Percentiles rank a stretch among this genome's conserved stretches.
These are phyloP conservation scores for Tillandsia leiboldiana DNA, from an alignment of 176 grass and related monocot species.

Conservation along the genomic window DNA sequence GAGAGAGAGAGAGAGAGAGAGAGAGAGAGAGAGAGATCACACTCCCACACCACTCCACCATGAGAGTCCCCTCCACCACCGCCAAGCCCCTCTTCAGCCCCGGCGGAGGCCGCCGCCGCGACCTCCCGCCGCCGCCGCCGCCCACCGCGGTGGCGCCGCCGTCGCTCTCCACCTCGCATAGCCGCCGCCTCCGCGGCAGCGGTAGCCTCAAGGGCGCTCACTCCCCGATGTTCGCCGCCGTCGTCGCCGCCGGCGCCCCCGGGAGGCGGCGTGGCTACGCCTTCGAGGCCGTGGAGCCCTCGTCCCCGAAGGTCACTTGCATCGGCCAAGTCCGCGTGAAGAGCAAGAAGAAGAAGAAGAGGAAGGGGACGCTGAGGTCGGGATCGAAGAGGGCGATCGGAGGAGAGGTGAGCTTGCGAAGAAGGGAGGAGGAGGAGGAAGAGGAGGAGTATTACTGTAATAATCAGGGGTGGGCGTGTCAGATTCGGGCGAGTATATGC, in stretches of 20 bases:
- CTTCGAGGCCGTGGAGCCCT: constrained; percentile 72
- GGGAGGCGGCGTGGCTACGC: constrained; percentile 22
- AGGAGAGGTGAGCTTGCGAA: constrained; percentile 73
- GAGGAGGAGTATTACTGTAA: constrained; percentile 22
- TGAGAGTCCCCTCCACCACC: too few species aligned
- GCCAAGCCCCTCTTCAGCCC: constrained; percentile 18
- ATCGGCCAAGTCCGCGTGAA: constrained; percentile 90
- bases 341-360: constrained; percentile 53
- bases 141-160: constrained; percentile 14
- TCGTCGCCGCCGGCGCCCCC: constrained; percentile 27
- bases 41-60: not conserved
- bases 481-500: constrained; percentile 95
- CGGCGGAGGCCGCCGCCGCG: constrained; percentile 14
- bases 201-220: constrained; percentile 86
- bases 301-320: constrained; percentile 93
- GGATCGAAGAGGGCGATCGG: constrained; percentile 47
- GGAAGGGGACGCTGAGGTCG: constrained; percentile 39
- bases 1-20: too few species aligned
- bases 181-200: constrained; percentile 66
- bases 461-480: constrained; percentile 86
- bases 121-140: constrained; percentile 30
- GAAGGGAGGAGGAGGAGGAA: constrained; percentile 16
- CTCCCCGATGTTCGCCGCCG: constrained; percentile 85
- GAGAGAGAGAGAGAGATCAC: too few species aligned
- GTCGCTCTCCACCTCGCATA: constrained; percentile 54